Conservation (phyloP, 495 filamentous ascomycete genomes). For the Acidomyces sp. region DNA sequence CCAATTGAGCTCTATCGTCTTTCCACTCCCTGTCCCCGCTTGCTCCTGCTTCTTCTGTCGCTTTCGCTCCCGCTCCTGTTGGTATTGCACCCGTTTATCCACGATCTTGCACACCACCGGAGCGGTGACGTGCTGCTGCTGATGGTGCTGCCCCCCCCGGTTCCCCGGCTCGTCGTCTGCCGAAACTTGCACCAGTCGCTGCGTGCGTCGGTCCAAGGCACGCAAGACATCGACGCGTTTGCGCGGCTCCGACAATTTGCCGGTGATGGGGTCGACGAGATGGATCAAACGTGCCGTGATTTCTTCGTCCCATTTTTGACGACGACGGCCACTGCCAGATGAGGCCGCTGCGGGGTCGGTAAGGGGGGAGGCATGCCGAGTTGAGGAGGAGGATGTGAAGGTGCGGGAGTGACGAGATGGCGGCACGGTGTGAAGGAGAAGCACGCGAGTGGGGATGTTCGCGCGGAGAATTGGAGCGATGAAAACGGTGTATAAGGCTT, state of each 20-base stretch:
- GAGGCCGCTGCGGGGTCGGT: background rate
- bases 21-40: slow-evolving; percentile 26
- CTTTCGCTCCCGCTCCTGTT: slow-evolving; percentile 19
- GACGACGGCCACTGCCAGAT: too few species aligned
- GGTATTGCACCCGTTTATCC: slow-evolving; percentile 35
- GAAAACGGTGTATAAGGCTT: slow-evolving; percentile 27
- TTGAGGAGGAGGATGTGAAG: slow-evolving; percentile 4
- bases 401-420: slow-evolving; percentile 2
- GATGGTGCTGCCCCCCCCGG: background rate
- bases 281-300: slow-evolving; percentile 12
- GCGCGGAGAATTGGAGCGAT: slow-evolving; percentile 15
- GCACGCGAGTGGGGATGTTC: background rate
- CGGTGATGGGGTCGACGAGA: slow-evolving; percentile 20
- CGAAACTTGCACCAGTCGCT: slow-evolving; percentile 48
- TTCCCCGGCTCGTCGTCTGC: slow-evolving; percentile 17
- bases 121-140: slow-evolving; percentile 1
- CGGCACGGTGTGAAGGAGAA: slow-evolving; percentile 2
- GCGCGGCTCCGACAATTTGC: slow-evolving; percentile 12
- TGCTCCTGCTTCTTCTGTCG: slow-evolving; percentile 23
- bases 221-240: slow-evolving; percentile 43
- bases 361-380: slow-evolving; percentile 8
- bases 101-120: slow-evolving; percentile 55
- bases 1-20: slow-evolving; percentile 79
- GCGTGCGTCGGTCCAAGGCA: slow-evolving; percentile 35
- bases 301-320: slow-evolving; percentile 20